These are phyloP conservation scores for Fusarium sp. DNA, from an alignment of 2,329 filamentous ascomycete species.

Conservation along the genomic window DNA sequence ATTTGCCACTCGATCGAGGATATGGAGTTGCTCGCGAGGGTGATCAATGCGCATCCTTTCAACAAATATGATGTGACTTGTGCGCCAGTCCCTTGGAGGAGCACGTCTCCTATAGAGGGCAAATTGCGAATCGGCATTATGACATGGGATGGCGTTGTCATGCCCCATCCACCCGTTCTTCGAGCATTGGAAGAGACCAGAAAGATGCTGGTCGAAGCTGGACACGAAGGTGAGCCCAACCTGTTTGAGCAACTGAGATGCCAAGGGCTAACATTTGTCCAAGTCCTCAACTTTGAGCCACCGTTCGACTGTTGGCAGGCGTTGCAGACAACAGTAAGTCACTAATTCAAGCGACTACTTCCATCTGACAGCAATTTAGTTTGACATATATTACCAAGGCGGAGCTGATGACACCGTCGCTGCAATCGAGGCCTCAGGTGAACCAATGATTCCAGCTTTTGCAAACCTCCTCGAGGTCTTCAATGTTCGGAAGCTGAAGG, in stretches of 20 bases:
- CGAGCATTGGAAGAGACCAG: slow-evolving; percentile 11
- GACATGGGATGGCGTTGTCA: slow-evolving; percentile 20
- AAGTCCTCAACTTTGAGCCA: slow-evolving; percentile 23
- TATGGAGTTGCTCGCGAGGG: background rate
- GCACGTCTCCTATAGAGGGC: rapidly evolving
- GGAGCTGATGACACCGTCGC: background rate
- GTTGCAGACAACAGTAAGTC: background rate
- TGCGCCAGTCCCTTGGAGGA: slow-evolving; percentile 12
- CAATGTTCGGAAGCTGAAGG: background rate
- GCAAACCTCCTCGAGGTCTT: slow-evolving; percentile 16
- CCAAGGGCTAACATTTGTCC: rapidly evolving
- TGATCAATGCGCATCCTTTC: slow-evolving; percentile 7
- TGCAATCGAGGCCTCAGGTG: slow-evolving; percentile 6
- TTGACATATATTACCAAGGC: slow-evolving; percentile 19
- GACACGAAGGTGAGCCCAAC: slow-evolving; percentile 9
- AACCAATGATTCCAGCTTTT: slow-evolving; percentile 15
- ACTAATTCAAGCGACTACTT: too few species aligned
- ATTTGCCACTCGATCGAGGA: slow-evolving; percentile 18
- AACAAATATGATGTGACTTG: slow-evolving; percentile 13
- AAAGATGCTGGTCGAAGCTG: background rate
- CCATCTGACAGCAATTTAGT: background rate
- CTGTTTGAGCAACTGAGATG: rapidly evolving
- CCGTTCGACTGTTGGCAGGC: slow-evolving; percentile 29
- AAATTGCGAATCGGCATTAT: slow-evolving; percentile 20
- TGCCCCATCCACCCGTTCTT: slow-evolving; percentile 25